These are phyloP conservation scores for Cryptococcus sp. DNA, from an alignment of 1,284 basidiomycete species.

Conservation along the genomic window DNA sequence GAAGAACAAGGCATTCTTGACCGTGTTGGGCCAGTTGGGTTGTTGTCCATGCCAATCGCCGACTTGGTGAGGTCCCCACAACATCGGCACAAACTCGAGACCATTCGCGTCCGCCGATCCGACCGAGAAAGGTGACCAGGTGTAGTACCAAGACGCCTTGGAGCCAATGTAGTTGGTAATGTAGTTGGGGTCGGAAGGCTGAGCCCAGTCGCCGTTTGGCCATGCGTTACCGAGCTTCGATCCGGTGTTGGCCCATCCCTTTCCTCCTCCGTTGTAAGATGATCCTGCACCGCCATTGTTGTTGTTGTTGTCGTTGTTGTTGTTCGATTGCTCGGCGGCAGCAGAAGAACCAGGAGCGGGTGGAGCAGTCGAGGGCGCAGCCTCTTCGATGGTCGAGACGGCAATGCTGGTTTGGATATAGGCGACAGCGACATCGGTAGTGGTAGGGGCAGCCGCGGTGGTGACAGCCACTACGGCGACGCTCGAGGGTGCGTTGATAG, in stretches of 20 bases:
- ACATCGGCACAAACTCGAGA: slow-evolving; percentile 58
- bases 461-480: slow-evolving; percentile 12
- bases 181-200: slow-evolving; percentile 47
- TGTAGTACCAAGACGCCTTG: slow-evolving; percentile 41
- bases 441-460: slow-evolving; percentile 8
- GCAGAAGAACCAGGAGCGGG: slow-evolving; percentile 5
- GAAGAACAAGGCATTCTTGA: slow-evolving; percentile 56
- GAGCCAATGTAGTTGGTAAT: slow-evolving; percentile 49
- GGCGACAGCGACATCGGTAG: slow-evolving; percentile 21
- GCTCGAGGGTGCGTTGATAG: slow-evolving; percentile 18
- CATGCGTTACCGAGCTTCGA: slow-evolving; percentile 61
- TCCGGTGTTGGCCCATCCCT: slow-evolving; percentile 24
- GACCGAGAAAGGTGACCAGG: slow-evolving; percentile 39
- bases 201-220: slow-evolving; percentile 53
- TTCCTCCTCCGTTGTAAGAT: slow-evolving; percentile 12
- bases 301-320: slow-evolving; percentile 6
- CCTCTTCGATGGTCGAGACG: slow-evolving; percentile 42
- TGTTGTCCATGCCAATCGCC: slow-evolving; percentile 32
- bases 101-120: slow-evolving; percentile 47
- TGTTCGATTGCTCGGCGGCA: neutral
- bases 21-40: slow-evolving; percentile 49
- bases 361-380: slow-evolving; percentile 5
- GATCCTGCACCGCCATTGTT: slow-evolving; percentile 8
- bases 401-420: neutral
- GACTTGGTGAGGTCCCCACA: slow-evolving; percentile 57